A percentile compares a stretch with the other conserved stretches of the same genome.
Conservation (phyloP, 306 rosid species). For the Glycyrrhiza uralensis region DNA sequence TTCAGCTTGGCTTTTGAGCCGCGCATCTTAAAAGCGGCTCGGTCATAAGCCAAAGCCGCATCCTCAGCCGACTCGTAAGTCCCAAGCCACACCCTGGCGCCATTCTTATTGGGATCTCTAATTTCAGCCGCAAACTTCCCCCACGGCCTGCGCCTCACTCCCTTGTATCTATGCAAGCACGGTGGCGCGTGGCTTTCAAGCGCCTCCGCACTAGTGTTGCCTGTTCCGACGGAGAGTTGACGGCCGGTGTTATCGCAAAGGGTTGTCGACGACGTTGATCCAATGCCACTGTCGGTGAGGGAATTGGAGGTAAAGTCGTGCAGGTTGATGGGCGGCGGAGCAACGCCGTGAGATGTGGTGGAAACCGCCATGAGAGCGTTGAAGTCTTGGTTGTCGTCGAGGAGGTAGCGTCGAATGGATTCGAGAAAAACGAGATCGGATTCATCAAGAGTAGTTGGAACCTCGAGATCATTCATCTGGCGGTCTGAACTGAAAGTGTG, state of each 20-base stretch:
- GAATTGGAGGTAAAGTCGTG: background rate
- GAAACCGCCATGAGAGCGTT: background rate
- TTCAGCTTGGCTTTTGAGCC: slow-evolving; percentile 64
- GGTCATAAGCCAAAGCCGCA: slow-evolving; percentile 61
- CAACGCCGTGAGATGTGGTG: background rate
- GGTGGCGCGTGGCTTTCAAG: background rate
- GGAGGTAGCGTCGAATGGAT: slow-evolving; percentile 25
- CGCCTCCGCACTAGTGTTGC: background rate
- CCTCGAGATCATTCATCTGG: too few relatives aligned
- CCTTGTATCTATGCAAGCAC: slow-evolving; percentile 31
- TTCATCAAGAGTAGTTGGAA: background rate
- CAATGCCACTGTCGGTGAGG: background rate
- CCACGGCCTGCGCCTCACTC: slow-evolving; percentile 68
- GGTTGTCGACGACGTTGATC: background rate
- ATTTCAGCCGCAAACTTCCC: slow-evolving; percentile 67
- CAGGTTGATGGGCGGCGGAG: background rate
- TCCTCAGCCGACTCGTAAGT: slow-evolving; percentile 47
- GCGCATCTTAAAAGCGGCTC: slow-evolving; percentile 56
- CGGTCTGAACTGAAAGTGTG: too few relatives aligned
- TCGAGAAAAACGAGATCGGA: slow-evolving; percentile 24
- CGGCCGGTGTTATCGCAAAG: background rate
- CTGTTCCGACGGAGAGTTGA: background rate
- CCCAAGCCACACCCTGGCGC: slow-evolving; percentile 64
- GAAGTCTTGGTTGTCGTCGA: background rate
- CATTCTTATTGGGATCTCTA: slow-evolving; percentile 39